Conservation (phyloP, 1,139 yeast species). For the Blastobotrys malaysiensis region DNA sequence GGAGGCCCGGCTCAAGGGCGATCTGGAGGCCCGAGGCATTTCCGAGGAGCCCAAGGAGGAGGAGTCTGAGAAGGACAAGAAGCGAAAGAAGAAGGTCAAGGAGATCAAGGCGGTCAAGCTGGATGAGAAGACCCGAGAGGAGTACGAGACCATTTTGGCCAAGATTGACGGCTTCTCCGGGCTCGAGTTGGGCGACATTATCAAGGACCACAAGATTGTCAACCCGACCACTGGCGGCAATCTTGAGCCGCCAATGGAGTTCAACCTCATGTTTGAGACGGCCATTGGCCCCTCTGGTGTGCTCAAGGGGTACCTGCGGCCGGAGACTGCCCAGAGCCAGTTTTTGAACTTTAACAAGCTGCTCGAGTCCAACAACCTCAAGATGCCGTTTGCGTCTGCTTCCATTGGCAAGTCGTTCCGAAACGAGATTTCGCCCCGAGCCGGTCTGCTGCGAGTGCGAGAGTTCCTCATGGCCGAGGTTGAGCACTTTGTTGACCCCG, state of each 20-base stretch:
- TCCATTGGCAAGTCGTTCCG: slow-evolving; percentile 98
- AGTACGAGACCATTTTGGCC: slow-evolving; percentile 82
- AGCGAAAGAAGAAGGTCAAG: slow-evolving; percentile 95
- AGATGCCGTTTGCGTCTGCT: slow-evolving; percentile 99
- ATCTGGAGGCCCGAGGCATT: slow-evolving; percentile 88
- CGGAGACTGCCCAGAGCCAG: slow-evolving; percentile 99
- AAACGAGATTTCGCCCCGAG: slow-evolving; percentile 97
- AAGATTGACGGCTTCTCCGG: slow-evolving; percentile 92
- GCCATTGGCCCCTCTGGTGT: slow-evolving; percentile 99
- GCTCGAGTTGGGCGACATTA: slow-evolving; percentile 82
- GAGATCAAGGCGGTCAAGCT: slow-evolving; percentile 85
- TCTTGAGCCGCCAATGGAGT: slow-evolving; percentile 86
- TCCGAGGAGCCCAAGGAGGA: slow-evolving; percentile 58
- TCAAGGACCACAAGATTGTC: slow-evolving; percentile 71
- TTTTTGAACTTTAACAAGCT: slow-evolving; percentile 91
- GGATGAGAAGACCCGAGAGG: slow-evolving; percentile 70
- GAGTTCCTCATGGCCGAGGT: slow-evolving; percentile 99
- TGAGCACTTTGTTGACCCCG: slow-evolving; percentile 96
- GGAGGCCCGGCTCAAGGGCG: slow-evolving; percentile 93
- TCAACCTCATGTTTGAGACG: slow-evolving; percentile 98
- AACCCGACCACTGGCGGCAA: slow-evolving; percentile 88
- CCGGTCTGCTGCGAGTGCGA: slow-evolving; percentile 95
- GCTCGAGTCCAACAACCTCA: slow-evolving; percentile 89
- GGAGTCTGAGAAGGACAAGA: slow-evolving; percentile 64
- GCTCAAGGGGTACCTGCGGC: slow-evolving; percentile 91